A percentile compares a stretch with the other conserved stretches of the same genome.
phyloP scores from a whole-genome alignment of 2,329 filamentous ascomycete genomes.

The Sphaerulina musiva region DNA sequence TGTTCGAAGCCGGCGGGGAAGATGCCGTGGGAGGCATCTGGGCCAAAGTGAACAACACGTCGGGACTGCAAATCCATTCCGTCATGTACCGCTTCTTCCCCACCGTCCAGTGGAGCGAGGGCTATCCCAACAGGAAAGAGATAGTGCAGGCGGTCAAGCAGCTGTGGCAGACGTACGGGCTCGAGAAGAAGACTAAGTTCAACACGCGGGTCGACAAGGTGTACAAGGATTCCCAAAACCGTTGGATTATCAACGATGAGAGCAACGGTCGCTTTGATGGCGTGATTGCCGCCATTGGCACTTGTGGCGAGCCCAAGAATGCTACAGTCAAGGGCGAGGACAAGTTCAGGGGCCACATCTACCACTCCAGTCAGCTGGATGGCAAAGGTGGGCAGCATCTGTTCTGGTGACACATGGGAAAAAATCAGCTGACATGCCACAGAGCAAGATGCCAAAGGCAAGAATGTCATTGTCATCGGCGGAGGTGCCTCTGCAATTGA shows the following conservation, averaged over 20 bases:
- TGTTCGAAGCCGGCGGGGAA: slow-evolving; percentile 66
- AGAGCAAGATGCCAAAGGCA: slow-evolving; percentile 57
- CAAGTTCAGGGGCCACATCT: slow-evolving; percentile 63
- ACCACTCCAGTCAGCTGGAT: slow-evolving; percentile 69
- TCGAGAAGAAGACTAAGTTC: slow-evolving; percentile 66
- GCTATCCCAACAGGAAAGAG: slow-evolving; percentile 71
- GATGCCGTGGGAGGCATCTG: slow-evolving; percentile 48
- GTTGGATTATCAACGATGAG: slow-evolving; percentile 71
- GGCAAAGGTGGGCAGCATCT: slow-evolving; percentile 58
- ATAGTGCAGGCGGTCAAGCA: slow-evolving; percentile 66
- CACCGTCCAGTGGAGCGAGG: slow-evolving; percentile 63
- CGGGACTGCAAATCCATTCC: slow-evolving; percentile 74
- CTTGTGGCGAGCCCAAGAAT: slow-evolving; percentile 71
- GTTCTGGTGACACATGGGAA: slow-evolving; percentile 67
- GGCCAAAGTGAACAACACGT: slow-evolving; percentile 62
- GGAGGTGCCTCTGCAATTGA: slow-evolving; percentile 78
- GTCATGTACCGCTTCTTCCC: slow-evolving; percentile 87
- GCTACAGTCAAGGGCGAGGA: slow-evolving; percentile 64
- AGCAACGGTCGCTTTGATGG: slow-evolving; percentile 70
- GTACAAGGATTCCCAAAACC: slow-evolving; percentile 59
- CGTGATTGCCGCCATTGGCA: slow-evolving; percentile 70
- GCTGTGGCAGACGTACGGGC: slow-evolving; percentile 68
- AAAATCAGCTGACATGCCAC: not conserved
- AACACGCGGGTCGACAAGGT: slow-evolving; percentile 62
- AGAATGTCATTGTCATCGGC: slow-evolving; percentile 72